Evolutionary conservation across 768 basidiomycete species (phyloP).

Genomic region (Macrolepiota dolichaula): DNA sequence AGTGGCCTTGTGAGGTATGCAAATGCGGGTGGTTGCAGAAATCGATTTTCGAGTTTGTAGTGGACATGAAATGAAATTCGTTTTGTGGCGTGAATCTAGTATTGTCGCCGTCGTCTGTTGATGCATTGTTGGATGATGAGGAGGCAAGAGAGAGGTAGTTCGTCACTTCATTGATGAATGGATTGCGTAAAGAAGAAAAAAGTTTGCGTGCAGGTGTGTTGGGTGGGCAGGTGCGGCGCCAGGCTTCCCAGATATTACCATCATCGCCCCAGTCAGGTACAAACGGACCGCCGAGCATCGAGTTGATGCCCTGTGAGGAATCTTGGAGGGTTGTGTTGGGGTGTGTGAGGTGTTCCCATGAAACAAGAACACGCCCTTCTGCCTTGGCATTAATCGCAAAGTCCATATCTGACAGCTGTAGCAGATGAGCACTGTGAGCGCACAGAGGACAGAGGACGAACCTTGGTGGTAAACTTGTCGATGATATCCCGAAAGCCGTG

Average conservation of each 20-base stretch:
- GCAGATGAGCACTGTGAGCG: constrained; percentile 2
- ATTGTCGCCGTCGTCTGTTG: not conserved
- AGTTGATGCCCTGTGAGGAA: constrained; percentile 48
- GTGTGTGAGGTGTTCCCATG: constrained; percentile 81
- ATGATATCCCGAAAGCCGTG: constrained; percentile 76
- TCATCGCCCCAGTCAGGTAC: constrained; percentile 80
- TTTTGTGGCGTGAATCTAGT: constrained; percentile 27
- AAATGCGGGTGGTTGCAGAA: constrained; percentile 83
- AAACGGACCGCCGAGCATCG: constrained; percentile 63
- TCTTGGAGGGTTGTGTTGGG: constrained; percentile 63
- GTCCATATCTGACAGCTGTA: constrained; percentile 88
- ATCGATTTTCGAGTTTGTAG: constrained; percentile 64
- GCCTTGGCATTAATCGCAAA: constrained; percentile 92
- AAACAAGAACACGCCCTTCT: constrained; percentile 89
- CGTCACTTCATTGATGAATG: constrained; percentile 27
- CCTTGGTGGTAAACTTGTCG: constrained; percentile 61
- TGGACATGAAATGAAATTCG: constrained; percentile 62
- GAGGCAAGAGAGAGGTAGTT: constrained; percentile 24
- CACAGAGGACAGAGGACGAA: constrained; percentile 25
- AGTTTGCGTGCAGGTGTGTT: constrained; percentile 76
- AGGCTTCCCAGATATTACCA: constrained; percentile 92
- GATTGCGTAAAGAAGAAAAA: constrained; percentile 69
- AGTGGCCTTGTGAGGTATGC: constrained; percentile 88
- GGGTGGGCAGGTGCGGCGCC: constrained; percentile 87
- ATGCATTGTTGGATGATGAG: constrained; percentile 2